Base-by-base conservation (phyloP, 1,284 basidiomycete species). In the Naganishia liquefaciens region DNA sequence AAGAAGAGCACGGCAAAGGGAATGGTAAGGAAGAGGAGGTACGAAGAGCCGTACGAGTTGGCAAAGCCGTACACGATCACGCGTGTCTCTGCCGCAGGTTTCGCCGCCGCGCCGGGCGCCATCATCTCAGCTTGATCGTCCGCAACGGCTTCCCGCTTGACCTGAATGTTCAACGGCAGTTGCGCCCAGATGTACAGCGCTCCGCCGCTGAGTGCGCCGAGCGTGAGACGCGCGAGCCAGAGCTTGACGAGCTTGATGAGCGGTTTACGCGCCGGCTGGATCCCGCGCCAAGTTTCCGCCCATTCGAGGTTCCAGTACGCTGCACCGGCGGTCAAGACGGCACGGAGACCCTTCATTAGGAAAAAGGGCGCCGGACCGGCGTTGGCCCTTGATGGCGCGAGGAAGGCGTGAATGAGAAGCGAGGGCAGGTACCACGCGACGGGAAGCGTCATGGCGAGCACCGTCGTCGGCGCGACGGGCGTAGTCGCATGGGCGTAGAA, bases 31-130 rank as follows among this genome's bases (percentile, higher is more conserved):
- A 96, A 89, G 51, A 97, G 80, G 60, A 94, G 79, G 76, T 93
- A 96, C 0, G 88, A 86, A 21, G 92, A 87, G 3, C 93, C 96
- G 70, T 88, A 91, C 0, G 89, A 86, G 76, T 99, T 98, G 0
- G 90, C 89, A 73, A 90, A 96, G 0, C 95, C 93, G 1, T 93
- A 79, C 0, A 98, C 84, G 21, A 84, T 84, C 55, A 93, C 84
- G 71, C 84, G 80, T 13, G 63, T 79, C 82, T 62, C 33, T 53
- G 57, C 28, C 54, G 68, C 10, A 5, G 30, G 50, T 67, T 68
- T 25, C 30, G 37, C n/a, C 27, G 30, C 19, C 5, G 55, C 66
- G 40, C 63, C 54, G 51, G 55, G 43, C 2, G 55, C 55, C 5
- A 60, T 21, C 15, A 60, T 49, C 46, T 60, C 46, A 28, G 55